Evolutionary conservation across 1,139 yeast genomes (phyloP).

Genomic region (Candida neerlandica): DNA sequence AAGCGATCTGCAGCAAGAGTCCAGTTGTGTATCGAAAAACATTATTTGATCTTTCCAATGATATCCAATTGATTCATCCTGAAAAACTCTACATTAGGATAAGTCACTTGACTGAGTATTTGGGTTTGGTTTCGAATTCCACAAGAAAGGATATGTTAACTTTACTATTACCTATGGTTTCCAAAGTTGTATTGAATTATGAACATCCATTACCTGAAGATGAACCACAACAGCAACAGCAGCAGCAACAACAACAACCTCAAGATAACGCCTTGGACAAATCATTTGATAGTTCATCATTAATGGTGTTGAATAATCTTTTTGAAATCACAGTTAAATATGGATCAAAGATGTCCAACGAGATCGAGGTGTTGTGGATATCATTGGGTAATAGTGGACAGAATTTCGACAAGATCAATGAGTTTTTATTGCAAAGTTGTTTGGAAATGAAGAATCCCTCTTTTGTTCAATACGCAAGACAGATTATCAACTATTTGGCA

Average conservation of each 20-base stretch:
- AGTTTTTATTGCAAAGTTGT: slow-evolving; percentile 69
- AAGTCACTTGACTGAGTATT: slow-evolving; percentile 72
- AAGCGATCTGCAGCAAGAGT: slow-evolving; percentile 65
- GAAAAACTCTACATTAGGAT: slow-evolving; percentile 62
- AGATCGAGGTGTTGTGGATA: slow-evolving; percentile 93
- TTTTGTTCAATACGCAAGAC: slow-evolving; percentile 79
- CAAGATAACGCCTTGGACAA: background rate
- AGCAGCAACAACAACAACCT: background rate
- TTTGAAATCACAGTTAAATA: slow-evolving; percentile 83
- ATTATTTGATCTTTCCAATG: slow-evolving; percentile 65
- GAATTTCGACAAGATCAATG: slow-evolving; percentile 73
- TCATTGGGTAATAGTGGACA: slow-evolving; percentile 74
- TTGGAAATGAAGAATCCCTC: slow-evolving; percentile 69
- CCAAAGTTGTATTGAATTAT: slow-evolving; percentile 67
- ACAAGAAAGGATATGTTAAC: slow-evolving; percentile 76
- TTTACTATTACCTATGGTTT: slow-evolving; percentile 88
- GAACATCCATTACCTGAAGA: slow-evolving; percentile 7
- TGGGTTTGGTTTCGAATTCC: slow-evolving; percentile 58
- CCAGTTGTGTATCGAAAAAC: slow-evolving; percentile 79
- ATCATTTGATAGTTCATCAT: slow-evolving; percentile 36
- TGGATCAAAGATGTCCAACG: slow-evolving; percentile 73
- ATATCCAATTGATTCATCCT: slow-evolving; percentile 53
- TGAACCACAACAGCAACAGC: background rate
- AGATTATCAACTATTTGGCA: slow-evolving; percentile 75
- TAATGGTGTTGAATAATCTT: slow-evolving; percentile 80